phyloP scores from a whole-genome alignment of 2,329 filamentous ascomycete species.

The Blastomyces gilchristii region DNA sequence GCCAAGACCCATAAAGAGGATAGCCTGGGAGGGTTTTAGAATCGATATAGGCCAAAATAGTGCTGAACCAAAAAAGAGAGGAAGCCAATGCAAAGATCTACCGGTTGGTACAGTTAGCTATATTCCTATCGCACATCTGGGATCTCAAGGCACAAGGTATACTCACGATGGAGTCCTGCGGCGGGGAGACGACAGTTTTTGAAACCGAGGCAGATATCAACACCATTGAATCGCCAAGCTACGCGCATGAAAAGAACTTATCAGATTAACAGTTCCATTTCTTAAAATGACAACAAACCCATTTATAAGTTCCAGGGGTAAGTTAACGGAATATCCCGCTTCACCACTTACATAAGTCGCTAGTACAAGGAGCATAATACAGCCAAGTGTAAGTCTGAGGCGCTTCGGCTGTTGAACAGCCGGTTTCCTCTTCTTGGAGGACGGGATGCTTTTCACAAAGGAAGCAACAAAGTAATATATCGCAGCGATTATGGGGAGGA shows the following conservation, averaged over 20 bases:
- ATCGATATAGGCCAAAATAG: slow-evolving; percentile 47
- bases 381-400: slow-evolving; percentile 37
- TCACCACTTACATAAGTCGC: slow-evolving; percentile 32
- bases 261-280: background rate
- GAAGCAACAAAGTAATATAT: slow-evolving; percentile 47
- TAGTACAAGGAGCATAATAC: slow-evolving; percentile 28
- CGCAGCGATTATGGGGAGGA: slow-evolving; percentile 45
- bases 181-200: background rate
- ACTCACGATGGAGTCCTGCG: slow-evolving; percentile 15
- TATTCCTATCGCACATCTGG: background rate
- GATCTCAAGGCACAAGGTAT: background rate
- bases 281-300: background rate
- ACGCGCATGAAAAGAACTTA: background rate
- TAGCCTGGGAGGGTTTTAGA: slow-evolving; percentile 47
- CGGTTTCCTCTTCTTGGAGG: slow-evolving; percentile 40
- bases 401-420: slow-evolving; percentile 28
- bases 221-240: slow-evolving; percentile 16
- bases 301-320: background rate
- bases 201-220: slow-evolving; percentile 13
- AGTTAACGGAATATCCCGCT: background rate
- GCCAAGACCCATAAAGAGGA: slow-evolving; percentile 54
- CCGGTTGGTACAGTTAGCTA: background rate
- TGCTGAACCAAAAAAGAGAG: slow-evolving; percentile 53
- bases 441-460: slow-evolving; percentile 42
- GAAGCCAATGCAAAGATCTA: slow-evolving; percentile 51